Evolutionary conservation across 495 filamentous ascomycete genomes (phyloP).

Genomic region (Neurospora sp.): DNA sequence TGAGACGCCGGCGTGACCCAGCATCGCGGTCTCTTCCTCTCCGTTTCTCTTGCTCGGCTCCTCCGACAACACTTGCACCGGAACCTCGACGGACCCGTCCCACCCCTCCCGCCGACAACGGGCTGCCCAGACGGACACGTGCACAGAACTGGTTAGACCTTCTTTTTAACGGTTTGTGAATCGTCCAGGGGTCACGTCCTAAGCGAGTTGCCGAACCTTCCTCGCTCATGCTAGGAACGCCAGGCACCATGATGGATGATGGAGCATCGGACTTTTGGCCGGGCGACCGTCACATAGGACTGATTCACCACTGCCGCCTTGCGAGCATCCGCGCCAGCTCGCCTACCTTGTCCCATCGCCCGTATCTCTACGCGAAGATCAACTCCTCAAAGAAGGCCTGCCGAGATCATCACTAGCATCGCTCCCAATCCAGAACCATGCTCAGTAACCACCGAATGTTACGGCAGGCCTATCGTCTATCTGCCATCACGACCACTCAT

Average conservation of each 20-base stretch:
- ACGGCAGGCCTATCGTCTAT: not conserved
- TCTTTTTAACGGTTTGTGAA: not conserved
- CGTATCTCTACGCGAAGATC: not conserved
- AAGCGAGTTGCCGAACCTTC: not conserved
- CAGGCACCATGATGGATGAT: not conserved
- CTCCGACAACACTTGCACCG: not conserved
- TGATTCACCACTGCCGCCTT: not conserved
- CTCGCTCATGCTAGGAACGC: not conserved
- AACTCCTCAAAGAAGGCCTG: not conserved
- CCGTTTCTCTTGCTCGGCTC: not conserved
- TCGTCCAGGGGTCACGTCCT: not conserved
- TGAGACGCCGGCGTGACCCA: not conserved
- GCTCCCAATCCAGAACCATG: not conserved
- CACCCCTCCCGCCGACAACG: not conserved
- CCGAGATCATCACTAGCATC: not conserved
- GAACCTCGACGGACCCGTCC: not conserved
- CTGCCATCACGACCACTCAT: not conserved
- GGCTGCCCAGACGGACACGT: not conserved
- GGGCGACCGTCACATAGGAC: not conserved
- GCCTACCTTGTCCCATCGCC: not conserved
- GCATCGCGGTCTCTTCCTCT: not conserved
- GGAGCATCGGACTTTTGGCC: not conserved
- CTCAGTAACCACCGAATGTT: not conserved
- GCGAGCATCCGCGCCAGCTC: not conserved
- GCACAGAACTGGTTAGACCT: not conserved